Base-by-base conservation (phyloP, 345 rosid genomes). In the Microcos paniculata region DNA sequence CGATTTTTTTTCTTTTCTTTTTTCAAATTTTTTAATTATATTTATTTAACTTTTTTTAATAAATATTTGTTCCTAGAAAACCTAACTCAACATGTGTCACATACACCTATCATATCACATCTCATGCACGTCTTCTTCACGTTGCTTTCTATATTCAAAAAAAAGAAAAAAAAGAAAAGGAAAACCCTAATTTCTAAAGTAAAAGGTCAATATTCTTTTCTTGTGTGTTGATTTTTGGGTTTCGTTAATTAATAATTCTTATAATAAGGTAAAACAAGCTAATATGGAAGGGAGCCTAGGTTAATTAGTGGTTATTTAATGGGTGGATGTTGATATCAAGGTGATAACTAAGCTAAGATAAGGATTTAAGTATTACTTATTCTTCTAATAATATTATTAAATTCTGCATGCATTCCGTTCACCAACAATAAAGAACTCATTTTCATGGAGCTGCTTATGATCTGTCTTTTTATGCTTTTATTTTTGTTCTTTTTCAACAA, bases 61-160 rank as follows among this genome's bases (percentile, higher is more conserved):
- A 11, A 55, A 62, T 33, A 2, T 59, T 7, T 24, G 18, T 56
- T 38, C 45, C 18, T 10, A 43, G 43, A 56, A 13, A 40, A 42
- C 68, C 71, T 56, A 77, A 64, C 51, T 73, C 28, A 61, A 68
- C 43, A 56, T 35, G 30, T 72, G 52, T 48, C 58, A 40, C 42
- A 72, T 53, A 11, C 48, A 40, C 19, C 4, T 49, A 46, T 21
- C 75, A n/a, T 46, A 52, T 84, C 78, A 74, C 80, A 83, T 82
- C 79, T 77, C 91, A 89, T 82, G 90, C 95, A 87, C 91, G 89
- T 85, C 89, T 81, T 61, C 84, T 72, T 80, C 95, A 87, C 84
- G 86, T 82, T 69, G 79, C 78, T 80, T 73, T 76, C 76, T 69
- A 61, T 48, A 21, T 72, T 35, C 67, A 42, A 23, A 4, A 11